A percentile compares a stretch with the other conserved stretches of the same genome.
Evolutionary conservation across 1,284 basidiomycete genomes (phyloP).

Genomic region (Ceratorhiza oryzae-sativae): DNA sequence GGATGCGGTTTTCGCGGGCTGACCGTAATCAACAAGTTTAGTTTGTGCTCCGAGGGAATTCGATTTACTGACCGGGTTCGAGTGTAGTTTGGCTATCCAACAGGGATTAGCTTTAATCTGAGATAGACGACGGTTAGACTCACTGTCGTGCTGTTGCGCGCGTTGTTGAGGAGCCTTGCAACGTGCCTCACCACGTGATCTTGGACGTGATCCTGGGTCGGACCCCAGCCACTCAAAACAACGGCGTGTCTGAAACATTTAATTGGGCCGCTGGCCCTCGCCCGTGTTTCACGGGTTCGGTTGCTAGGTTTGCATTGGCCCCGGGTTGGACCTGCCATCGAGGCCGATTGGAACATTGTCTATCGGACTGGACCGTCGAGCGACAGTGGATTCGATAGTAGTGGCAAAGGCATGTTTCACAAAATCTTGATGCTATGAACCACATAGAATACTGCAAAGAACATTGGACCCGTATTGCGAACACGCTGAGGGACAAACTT

Average conservation of each 20-base stretch:
- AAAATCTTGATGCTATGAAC: too few relatives aligned
- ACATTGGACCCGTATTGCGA: too few relatives aligned
- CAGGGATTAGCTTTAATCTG: slow-evolving; percentile 1
- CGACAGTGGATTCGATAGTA: too few relatives aligned
- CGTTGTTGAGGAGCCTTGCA: slow-evolving; percentile 14
- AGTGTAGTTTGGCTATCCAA: slow-evolving; percentile 3
- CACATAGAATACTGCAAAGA: too few relatives aligned
- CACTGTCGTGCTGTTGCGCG: slow-evolving; percentile 4
- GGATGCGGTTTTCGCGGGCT: background rate
- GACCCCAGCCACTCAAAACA: background rate
- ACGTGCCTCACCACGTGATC: slow-evolving; percentile 13
- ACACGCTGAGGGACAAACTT: too few relatives aligned
- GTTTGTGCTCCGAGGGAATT: background rate
- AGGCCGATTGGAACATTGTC: too few relatives aligned
- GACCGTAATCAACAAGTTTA: slow-evolving; percentile 26
- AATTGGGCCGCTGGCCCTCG: background rate
- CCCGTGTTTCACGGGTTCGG: background rate
- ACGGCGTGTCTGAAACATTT: background rate
- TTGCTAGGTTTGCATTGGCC: background rate
- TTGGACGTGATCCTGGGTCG: background rate
- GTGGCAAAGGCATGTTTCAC: too few relatives aligned
- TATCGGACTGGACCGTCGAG: too few relatives aligned
- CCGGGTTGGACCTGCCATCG: too few relatives aligned
- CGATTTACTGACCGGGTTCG: slow-evolving; percentile 7
- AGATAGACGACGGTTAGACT: slow-evolving; percentile 14